Conservation (phyloP, 768 basidiomycete genomes). For the Pilatotrama ljubarskyi region DNA sequence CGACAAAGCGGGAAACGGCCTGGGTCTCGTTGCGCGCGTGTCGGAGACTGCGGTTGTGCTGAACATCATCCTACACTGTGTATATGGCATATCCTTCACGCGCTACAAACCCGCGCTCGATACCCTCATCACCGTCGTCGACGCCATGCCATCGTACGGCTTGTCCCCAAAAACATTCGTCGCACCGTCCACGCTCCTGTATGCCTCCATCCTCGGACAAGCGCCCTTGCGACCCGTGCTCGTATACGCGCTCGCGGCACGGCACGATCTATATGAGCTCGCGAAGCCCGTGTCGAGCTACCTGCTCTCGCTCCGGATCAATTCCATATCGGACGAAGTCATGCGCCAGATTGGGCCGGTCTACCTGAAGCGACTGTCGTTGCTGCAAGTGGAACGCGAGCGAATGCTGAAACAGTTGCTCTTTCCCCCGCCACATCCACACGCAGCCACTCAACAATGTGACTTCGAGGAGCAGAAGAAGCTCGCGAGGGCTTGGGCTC, state of each 20-base stretch:
- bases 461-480: constrained; percentile 24
- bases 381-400: constrained; percentile 39
- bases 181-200: constrained; percentile 31
- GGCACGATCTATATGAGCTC: constrained; percentile 35
- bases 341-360: constrained; percentile 41
- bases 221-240: constrained; percentile 38
- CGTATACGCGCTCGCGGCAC: constrained; percentile 43
- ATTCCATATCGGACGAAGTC: constrained; percentile 37
- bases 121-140: constrained; percentile 25
- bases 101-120: constrained; percentile 29
- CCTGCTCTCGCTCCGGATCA: constrained; percentile 37
- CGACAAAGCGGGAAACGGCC: constrained; percentile 30
- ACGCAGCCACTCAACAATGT: constrained; percentile 25
- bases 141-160: constrained; percentile 30
- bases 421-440: constrained; percentile 26
- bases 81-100: constrained; percentile 32
- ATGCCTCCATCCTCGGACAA: constrained; percentile 34
- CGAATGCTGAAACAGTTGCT: constrained; percentile 35
- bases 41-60: constrained; percentile 31
- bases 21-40: constrained; percentile 33
- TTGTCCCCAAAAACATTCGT: constrained; percentile 25
- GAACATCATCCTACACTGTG: constrained; percentile 35
- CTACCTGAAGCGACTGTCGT: constrained; percentile 42
- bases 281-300: constrained; percentile 39
- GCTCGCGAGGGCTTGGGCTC: constrained; percentile 32